Percentiles rank a stretch among this genome's conserved stretches.
phyloP scores from a whole-genome alignment of 371 early-diverging fungal species.

The Funneliformis caledonium region DNA sequence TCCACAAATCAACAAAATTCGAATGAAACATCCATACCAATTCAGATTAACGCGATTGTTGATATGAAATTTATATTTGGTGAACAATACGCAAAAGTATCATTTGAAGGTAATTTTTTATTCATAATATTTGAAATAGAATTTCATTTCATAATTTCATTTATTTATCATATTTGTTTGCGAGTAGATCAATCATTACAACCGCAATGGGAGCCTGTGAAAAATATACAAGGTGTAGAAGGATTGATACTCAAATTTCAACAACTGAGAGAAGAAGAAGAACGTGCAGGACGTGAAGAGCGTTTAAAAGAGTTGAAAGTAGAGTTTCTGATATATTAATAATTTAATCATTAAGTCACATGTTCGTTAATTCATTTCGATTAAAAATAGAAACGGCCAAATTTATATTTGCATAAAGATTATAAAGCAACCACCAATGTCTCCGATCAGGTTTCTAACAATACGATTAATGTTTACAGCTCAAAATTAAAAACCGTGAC shows the following conservation, averaged over 20 bases:
- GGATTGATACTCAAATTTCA: slow-evolving; percentile 2
- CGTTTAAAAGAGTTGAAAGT: background rate
- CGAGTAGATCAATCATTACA: background rate
- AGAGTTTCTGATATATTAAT: background rate
- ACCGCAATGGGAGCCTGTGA: slow-evolving; percentile 14
- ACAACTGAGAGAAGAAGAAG: background rate
- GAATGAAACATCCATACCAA: background rate
- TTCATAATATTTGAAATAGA: too few species aligned
- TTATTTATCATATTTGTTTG: background rate
- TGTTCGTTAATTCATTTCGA: too few species aligned
- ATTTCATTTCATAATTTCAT: background rate
- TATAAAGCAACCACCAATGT: background rate
- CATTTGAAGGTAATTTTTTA: background rate
- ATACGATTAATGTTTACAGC: background rate
- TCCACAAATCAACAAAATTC: too few species aligned
- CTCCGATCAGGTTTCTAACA: background rate
- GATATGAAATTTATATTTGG: background rate
- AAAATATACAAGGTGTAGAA: slow-evolving; percentile 1
- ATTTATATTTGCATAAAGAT: too few species aligned
- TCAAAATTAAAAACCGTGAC: background rate
- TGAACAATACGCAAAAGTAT: slow-evolving; percentile 4
- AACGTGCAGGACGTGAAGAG: background rate
- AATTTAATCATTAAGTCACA: background rate
- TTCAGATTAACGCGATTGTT: background rate
- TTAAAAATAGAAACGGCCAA: too few species aligned